Base-by-base conservation (phyloP, 1,139 yeast species). In the Debaryomyces fabryi region DNA sequence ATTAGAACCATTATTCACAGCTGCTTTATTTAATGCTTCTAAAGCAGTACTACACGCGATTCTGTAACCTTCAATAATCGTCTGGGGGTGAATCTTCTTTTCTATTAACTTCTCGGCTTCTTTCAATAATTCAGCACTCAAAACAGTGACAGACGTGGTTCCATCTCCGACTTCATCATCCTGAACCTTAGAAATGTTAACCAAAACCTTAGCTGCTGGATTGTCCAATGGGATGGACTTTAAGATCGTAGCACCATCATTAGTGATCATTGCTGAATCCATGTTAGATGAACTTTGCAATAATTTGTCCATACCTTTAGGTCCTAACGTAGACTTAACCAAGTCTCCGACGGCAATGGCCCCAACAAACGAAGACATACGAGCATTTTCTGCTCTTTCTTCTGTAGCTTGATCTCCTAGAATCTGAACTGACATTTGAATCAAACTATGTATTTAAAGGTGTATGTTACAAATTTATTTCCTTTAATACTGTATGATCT, bases 161-260 rank as follows among this genome's bases (percentile, higher is more conserved):
- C 99, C 99, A 68, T 93, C 99, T 48, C 99, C 99, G 61, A 93
- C 96, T 68, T 93, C 98, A 66, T 93, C 97, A 64, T 93, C 99
- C 75, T 93, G 99, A 34, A 93, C 98, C 69, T 93, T 93, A 47
- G 97, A 86, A 53, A 93, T 88, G 67, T 93, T 93, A 33, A 95
- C 99, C 59, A 93, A 78, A 8, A 95, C 99, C 66, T 93, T 93
- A 32, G 99, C 99, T 3, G 99, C 99, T 12, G 99, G 99, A 60
- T 95, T 93, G 63, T 92, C 97, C 60, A 93, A 83, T 8, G 99
- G 98, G 60, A 93, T 93, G 1, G 96, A 81, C 63, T 93, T 92
- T 58, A 93, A 76, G 56, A 93, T 93, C 6, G 99, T 93, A 44
- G 99, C 99, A 52, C 99, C 99, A 71, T 93, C 99, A 67, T 93